Conservation (phyloP, 352 stramenopile genomes). For the Thraustochytrium sp. region DNA sequence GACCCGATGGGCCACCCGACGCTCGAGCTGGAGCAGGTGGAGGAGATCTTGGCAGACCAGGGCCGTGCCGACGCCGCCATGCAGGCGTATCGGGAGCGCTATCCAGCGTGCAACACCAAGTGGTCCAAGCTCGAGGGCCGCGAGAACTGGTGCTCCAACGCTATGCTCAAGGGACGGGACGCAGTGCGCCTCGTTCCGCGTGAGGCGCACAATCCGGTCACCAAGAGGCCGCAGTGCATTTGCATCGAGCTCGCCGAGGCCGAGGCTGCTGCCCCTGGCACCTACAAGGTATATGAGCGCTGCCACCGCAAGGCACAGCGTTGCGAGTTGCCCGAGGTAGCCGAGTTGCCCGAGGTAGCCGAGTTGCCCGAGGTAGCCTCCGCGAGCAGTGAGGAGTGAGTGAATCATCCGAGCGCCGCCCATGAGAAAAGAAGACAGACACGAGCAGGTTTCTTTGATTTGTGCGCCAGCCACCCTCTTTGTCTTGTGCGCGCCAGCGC, state of each 20-base stretch:
- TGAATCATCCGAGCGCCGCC: no score
- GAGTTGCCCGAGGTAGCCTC: no score
- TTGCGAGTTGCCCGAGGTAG: no score
- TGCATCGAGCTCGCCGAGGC: conserved; percentile 13
- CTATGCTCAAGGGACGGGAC: background rate
- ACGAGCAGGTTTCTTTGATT: no score
- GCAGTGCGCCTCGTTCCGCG: background rate
- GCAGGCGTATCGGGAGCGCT: background rate
- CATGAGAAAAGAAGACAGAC: no score
- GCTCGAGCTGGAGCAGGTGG: background rate
- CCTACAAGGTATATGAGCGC: background rate
- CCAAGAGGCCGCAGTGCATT: background rate
- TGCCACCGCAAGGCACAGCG: conserved; percentile 5
- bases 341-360: no score
- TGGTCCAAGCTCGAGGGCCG: background rate
- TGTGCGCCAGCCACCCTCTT: no score
- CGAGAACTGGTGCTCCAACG: conserved; percentile 11
- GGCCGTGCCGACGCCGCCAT: background rate
- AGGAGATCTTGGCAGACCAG: background rate
- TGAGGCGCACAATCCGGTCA: background rate
- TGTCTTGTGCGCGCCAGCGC: no score
- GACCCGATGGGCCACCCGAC: background rate
- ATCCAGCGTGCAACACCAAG: background rate
- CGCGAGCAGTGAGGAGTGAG: no score
- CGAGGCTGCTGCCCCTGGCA: background rate